Conservation (phyloP, 768 basidiomycete genomes). For the Coprinopsis marcescibilis region DNA sequence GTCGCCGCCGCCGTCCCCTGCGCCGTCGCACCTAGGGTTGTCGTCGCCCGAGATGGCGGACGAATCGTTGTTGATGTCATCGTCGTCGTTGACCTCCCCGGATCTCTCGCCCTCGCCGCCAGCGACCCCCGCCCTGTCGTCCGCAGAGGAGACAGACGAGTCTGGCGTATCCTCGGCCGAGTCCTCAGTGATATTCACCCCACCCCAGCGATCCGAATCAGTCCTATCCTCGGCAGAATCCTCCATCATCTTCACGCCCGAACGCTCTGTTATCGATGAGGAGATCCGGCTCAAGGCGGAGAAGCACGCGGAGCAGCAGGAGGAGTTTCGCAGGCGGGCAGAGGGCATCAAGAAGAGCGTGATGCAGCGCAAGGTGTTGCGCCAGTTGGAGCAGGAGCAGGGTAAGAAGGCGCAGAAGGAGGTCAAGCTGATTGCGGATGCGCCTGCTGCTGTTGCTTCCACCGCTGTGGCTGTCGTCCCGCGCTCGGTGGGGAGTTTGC, state of each 20-base stretch:
- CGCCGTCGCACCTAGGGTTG: not conserved
- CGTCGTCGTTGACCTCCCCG: no score
- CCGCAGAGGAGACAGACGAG: not conserved
- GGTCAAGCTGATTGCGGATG: not conserved
- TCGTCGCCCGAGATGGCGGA: not conserved
- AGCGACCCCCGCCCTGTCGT: slow-evolving; percentile 1
- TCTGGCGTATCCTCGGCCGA: not conserved
- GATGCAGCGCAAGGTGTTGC: not conserved
- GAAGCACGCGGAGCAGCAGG: slow-evolving; percentile 20
- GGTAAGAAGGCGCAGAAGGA: not conserved
- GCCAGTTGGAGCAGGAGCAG: not conserved
- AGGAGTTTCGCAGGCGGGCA: slow-evolving; percentile 19
- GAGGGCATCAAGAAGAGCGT: slow-evolving; percentile 15
- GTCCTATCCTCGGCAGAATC: not conserved
- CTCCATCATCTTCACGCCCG: slow-evolving; percentile 5
- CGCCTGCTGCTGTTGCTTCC: no score
- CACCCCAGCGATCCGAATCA: not conserved
- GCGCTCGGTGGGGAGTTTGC: no score
- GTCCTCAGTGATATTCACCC: not conserved
- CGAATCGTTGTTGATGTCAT: not conserved
- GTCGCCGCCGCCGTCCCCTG: not conserved
- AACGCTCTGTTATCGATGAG: slow-evolving; percentile 9
- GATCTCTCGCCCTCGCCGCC: slow-evolving; percentile 6
- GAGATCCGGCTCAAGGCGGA: slow-evolving; percentile 11
- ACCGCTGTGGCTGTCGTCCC: no score